These are phyloP conservation scores for Cercophora sp. DNA, from an alignment of 495 filamentous ascomycete species.

Conservation along the genomic window DNA sequence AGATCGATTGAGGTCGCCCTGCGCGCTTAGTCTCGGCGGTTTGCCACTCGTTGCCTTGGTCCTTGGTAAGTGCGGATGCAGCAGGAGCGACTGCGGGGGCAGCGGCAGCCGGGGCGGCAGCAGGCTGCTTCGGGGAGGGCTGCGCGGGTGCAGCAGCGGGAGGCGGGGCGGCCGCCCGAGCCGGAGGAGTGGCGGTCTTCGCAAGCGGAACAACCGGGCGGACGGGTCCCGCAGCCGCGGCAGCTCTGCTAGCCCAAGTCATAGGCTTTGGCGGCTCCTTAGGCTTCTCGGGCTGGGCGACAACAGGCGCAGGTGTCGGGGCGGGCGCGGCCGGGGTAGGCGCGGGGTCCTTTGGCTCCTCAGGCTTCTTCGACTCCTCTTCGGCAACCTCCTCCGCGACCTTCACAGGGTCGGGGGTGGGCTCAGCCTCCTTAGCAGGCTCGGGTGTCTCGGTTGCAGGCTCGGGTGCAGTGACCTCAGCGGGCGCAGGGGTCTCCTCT, in stretches of 20 bases:
- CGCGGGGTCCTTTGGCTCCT: conserved; percentile 56
- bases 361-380: conserved; percentile 46
- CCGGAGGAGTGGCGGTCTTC: conserved; percentile 42
- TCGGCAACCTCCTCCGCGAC: conserved; percentile 41
- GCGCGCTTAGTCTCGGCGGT: conserved; percentile 83
- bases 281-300: conserved; percentile 37
- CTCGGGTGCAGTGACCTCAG: conserved; percentile 40
- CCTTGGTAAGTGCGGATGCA: conserved; percentile 40
- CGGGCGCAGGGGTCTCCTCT: conserved; percentile 33
- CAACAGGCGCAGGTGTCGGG: conserved; percentile 31
- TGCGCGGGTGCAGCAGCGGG: conserved; percentile 30
- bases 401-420: conserved; percentile 32
- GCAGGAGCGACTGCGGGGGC: conserved; percentile 26
- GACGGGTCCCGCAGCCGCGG: conserved; percentile 37
- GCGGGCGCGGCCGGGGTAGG: conserved; percentile 52
- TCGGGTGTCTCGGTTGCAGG: conserved; percentile 34
- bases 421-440: conserved; percentile 42
- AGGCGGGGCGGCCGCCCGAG: conserved; percentile 29
- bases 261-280: conserved; percentile 56
- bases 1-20: conserved; percentile 56
- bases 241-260: conserved; percentile 85
- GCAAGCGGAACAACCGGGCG: conserved; percentile 43
- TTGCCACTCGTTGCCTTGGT: conserved; percentile 64
- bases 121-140: too few species aligned
- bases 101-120: conserved; percentile 26